Conservation (phyloP, 371 early-diverging fungal species). For the Apophysomyces ossiformis region DNA sequence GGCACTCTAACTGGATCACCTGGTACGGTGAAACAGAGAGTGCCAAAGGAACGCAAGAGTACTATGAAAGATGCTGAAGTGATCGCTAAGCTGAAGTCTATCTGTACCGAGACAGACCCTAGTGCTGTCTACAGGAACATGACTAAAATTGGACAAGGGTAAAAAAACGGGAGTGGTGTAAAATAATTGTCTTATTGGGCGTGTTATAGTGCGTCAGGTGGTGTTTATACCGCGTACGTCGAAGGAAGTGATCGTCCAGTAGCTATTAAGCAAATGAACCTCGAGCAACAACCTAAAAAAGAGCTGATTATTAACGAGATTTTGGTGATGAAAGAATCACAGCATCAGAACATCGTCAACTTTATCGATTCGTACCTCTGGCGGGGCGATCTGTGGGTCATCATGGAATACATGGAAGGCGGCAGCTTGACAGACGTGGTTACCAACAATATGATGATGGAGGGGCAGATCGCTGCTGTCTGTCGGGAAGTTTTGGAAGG, state of each 20-base stretch:
- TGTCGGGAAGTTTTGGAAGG: conserved; percentile 91
- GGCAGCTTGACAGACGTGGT: conserved; percentile 93
- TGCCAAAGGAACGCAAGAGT: conserved; percentile 47
- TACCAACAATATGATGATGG: conserved; percentile 91
- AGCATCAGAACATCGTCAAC: conserved; percentile 96
- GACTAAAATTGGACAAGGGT: conserved; percentile 95
- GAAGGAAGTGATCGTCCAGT: conserved; percentile 71
- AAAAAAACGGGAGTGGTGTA: conserved; percentile 12
- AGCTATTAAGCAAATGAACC: conserved; percentile 96
- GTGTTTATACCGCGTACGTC: conserved; percentile 88
- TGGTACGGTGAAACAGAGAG: conserved; percentile 50
- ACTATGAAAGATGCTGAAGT: conserved; percentile 72
- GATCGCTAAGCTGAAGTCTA: conserved; percentile 81
- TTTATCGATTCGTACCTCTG: conserved; percentile 92
- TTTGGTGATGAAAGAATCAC: conserved; percentile 89
- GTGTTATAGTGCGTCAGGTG: conserved; percentile 83
- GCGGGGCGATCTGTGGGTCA: conserved; percentile 90
- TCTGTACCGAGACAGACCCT: conserved; percentile 93
- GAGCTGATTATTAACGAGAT: conserved; percentile 97
- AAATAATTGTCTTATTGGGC: background rate
- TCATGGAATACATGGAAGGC: conserved; percentile 99
- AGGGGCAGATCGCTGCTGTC: conserved; percentile 94
- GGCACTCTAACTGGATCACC: conserved; percentile 42
- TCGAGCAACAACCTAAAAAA: conserved; percentile 95
- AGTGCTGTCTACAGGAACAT: conserved; percentile 77